A percentile compares a stretch with the other conserved stretches of the same genome.
Evolutionary conservation across 768 basidiomycete species (phyloP).

Genomic region (Lactifluus rugatus): DNA sequence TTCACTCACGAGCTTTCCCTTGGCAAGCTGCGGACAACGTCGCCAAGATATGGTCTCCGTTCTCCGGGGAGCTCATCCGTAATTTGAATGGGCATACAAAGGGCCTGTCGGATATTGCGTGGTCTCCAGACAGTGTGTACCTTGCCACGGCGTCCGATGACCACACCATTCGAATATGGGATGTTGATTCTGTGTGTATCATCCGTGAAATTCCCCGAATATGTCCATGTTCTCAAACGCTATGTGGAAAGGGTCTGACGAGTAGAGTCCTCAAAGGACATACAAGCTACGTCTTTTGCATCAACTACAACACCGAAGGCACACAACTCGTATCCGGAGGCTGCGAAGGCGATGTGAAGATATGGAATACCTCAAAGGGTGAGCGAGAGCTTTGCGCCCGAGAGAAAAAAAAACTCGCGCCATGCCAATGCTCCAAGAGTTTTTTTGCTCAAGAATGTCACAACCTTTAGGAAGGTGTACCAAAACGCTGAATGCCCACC

Average conservation of each 20-base stretch:
- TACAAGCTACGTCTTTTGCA: conserved; percentile 80
- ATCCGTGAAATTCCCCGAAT: not conserved
- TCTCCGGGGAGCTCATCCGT: conserved; percentile 65
- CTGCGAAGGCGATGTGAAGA: conserved; percentile 84
- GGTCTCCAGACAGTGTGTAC: conserved; percentile 75
- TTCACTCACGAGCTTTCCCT: not conserved
- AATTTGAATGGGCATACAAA: conserved; percentile 67
- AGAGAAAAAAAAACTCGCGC: not conserved
- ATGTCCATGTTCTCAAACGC: not conserved
- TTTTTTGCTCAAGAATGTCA: not conserved
- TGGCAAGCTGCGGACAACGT: conserved; percentile 59
- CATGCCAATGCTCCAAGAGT: not conserved
- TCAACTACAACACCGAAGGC: conserved; percentile 83
- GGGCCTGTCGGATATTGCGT: conserved; percentile 83
- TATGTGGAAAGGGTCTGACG: conserved; percentile 50
- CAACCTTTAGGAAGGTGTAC: conserved; percentile 65
- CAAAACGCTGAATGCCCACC: conserved; percentile 82
- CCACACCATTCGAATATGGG: conserved; percentile 81
- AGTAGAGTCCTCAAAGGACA: conserved; percentile 72
- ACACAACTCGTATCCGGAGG: conserved; percentile 88
- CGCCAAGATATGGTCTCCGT: conserved; percentile 77
- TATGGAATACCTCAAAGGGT: conserved; percentile 89
- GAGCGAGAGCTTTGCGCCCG: conserved; percentile 8
- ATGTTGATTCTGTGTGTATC: conserved; percentile 60
- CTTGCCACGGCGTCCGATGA: conserved; percentile 93